A percentile compares a stretch with the other conserved stretches of the same genome.
Conservation (phyloP, 2,329 filamentous ascomycete species). For the Pezizomycotina sp. region DNA sequence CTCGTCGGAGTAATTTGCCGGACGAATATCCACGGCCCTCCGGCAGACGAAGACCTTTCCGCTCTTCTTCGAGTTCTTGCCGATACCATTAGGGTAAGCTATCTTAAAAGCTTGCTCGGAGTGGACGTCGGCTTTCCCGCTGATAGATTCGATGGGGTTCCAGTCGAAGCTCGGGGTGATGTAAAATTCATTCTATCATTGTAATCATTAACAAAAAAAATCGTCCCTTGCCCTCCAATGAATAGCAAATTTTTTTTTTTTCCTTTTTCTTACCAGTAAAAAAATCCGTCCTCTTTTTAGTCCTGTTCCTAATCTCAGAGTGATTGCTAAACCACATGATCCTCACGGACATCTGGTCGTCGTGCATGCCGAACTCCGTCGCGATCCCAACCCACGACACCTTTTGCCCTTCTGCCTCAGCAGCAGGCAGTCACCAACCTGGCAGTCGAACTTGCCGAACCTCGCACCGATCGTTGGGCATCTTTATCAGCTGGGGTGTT, state of each 20-base stretch:
- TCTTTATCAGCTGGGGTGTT: slow-evolving; percentile 25
- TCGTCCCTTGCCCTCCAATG: not conserved
- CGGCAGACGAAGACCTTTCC: slow-evolving; percentile 84
- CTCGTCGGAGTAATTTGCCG: slow-evolving; percentile 79
- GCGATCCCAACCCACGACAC: slow-evolving; percentile 89
- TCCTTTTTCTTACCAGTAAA: slow-evolving; percentile 41
- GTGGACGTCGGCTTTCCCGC: slow-evolving; percentile 68
- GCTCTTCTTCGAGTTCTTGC: slow-evolving; percentile 53
- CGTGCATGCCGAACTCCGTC: slow-evolving; percentile 60
- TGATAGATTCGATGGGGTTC: slow-evolving; percentile 76
- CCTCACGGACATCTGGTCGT: slow-evolving; percentile 61
- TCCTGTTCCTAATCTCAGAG: slow-evolving; percentile 68
- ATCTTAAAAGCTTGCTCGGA: slow-evolving; percentile 52
- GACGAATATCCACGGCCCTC: slow-evolving; percentile 73
- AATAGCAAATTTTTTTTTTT: not conserved
- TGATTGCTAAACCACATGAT: slow-evolving; percentile 96
- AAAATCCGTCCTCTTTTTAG: slow-evolving; percentile 66
- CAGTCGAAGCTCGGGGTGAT: slow-evolving; percentile 74
- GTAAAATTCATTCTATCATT: slow-evolving; percentile 65
- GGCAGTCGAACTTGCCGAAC: slow-evolving; percentile 67
- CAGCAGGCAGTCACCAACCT: slow-evolving; percentile 65
- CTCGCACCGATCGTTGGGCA: slow-evolving; percentile 53
- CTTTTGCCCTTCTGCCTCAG: slow-evolving; percentile 59
- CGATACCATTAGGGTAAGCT: slow-evolving; percentile 58
- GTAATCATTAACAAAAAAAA: not conserved